Percentiles rank a stretch among this genome's conserved stretches.
Evolutionary conservation across 2,329 filamentous ascomycete genomes (phyloP).

Genomic region (Seiridium unicorne): DNA sequence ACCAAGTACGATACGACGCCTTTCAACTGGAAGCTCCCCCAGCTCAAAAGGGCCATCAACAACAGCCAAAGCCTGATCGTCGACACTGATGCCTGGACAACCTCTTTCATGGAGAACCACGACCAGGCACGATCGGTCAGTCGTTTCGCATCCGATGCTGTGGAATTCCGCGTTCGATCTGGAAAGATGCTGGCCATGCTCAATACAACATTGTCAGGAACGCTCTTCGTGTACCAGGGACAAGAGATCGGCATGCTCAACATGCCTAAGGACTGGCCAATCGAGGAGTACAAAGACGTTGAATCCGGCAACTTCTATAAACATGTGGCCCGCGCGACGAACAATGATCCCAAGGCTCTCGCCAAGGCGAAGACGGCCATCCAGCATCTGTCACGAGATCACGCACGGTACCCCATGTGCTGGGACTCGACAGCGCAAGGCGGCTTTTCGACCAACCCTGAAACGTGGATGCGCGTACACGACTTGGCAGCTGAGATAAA

Average conservation of each 20-base stretch:
- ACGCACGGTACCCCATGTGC: slow-evolving; percentile 70
- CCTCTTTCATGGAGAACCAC: slow-evolving; percentile 63
- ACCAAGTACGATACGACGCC: slow-evolving; percentile 30
- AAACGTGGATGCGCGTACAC: slow-evolving; percentile 67
- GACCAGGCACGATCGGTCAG: slow-evolving; percentile 57
- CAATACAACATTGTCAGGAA: slow-evolving; percentile 46
- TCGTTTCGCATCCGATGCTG: slow-evolving; percentile 45
- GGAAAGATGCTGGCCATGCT: slow-evolving; percentile 56
- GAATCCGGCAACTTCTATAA: slow-evolving; percentile 49
- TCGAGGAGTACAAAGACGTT: slow-evolving; percentile 47
- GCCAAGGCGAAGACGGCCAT: slow-evolving; percentile 4
- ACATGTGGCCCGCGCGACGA: slow-evolving; percentile 20
- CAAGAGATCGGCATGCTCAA: slow-evolving; percentile 62
- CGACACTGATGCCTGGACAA: slow-evolving; percentile 47
- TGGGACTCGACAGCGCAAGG: slow-evolving; percentile 61
- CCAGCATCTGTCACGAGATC: slow-evolving; percentile 49
- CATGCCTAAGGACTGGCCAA: slow-evolving; percentile 44
- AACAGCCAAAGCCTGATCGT: not conserved
- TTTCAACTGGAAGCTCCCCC: slow-evolving; percentile 1
- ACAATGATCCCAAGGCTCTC: slow-evolving; percentile 16
- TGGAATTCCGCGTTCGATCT: slow-evolving; percentile 37
- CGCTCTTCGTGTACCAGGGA: slow-evolving; percentile 59
- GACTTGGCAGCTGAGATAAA: slow-evolving; percentile 63
- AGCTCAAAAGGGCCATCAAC: slow-evolving; percentile 7
- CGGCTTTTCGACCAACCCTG: slow-evolving; percentile 57